phyloP scores from a whole-genome alignment of 2,329 filamentous ascomycete species.

The Neoascochyta sp. region DNA sequence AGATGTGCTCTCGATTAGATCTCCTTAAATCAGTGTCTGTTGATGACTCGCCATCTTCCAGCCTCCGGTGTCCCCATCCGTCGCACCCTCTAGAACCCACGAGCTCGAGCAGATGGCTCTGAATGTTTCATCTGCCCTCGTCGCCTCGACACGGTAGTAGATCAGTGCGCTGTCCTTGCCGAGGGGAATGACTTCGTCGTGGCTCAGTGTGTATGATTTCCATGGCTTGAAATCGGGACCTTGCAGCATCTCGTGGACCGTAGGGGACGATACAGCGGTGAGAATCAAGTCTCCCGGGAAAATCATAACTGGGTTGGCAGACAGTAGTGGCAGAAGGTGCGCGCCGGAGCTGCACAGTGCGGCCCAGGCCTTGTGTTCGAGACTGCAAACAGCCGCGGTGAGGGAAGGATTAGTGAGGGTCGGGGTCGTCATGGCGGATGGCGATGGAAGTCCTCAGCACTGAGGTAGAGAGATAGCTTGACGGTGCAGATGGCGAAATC shows the following conservation, averaged over 20 bases:
- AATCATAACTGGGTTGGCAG: conserved; percentile 40
- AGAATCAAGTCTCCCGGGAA: conserved; percentile 38
- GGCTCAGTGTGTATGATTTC: conserved; percentile 24
- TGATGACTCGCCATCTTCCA: conserved; percentile 32
- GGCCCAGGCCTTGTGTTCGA: conserved; percentile 37
- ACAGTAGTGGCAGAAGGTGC: conserved; percentile 30
- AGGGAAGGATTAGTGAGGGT: conserved; percentile 20
- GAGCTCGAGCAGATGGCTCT: conserved; percentile 26
- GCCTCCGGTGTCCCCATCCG: conserved; percentile 6
- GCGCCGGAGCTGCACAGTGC: conserved; percentile 34
- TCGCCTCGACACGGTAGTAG: conserved; percentile 25
- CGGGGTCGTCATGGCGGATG: conserved; percentile 10
- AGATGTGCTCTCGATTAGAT: too few relatives aligned
- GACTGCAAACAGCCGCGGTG: conserved; percentile 25
- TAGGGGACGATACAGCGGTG: conserved; percentile 29
- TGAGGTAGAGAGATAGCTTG: too few relatives aligned
- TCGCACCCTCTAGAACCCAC: conserved; percentile 19
- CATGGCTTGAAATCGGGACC: conserved; percentile 19
- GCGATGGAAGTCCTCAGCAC: not conserved
- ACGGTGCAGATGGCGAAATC: too few relatives aligned
- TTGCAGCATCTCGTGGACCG: conserved; percentile 19
- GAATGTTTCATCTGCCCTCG: conserved; percentile 13
- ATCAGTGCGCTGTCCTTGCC: conserved; percentile 23
- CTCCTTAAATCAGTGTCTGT: conserved; percentile 24
- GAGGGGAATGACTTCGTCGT: conserved; percentile 24